A percentile compares a stretch with the other conserved stretches of the same genome.
phyloP scores from a whole-genome alignment of 2,329 filamentous ascomycete species.

The Periconia sp. region DNA sequence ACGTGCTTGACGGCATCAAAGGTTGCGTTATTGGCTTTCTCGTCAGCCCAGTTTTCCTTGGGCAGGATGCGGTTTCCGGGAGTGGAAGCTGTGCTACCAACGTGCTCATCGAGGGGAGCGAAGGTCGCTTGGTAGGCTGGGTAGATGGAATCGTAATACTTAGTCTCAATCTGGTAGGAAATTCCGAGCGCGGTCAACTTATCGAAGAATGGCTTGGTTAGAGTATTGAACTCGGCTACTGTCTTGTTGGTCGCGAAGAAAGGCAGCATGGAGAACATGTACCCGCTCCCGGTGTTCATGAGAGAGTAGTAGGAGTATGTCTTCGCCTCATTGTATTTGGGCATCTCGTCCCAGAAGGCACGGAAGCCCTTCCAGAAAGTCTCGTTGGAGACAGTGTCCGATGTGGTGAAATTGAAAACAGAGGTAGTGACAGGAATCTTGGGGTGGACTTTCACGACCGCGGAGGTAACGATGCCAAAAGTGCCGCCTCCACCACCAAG shows the following conservation, averaged over 20 bases:
- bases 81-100: conserved; percentile 38
- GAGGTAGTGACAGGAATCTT: conserved; percentile 38
- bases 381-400: conserved; percentile 20
- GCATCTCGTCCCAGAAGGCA: conserved; percentile 15
- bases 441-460: conserved; percentile 39
- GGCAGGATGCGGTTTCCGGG: conserved; percentile 45
- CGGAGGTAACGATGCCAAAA: conserved; percentile 42
- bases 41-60: conserved; percentile 34
- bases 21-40: conserved; percentile 30
- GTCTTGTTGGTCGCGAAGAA: conserved; percentile 24
- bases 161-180: conserved; percentile 9
- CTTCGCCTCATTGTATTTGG: conserved; percentile 14
- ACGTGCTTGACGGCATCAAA: conserved; percentile 29
- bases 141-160: conserved; percentile 33
- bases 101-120: conserved; percentile 24
- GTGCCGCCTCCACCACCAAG: conserved; percentile 46
- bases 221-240: conserved; percentile 10
- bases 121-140: conserved; percentile 39
- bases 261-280: conserved; percentile 14
- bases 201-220: conserved; percentile 19
- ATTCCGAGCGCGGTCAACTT: conserved; percentile 19
- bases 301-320: conserved; percentile 20
- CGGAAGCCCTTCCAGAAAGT: conserved; percentile 24
- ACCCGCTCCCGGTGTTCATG: conserved; percentile 8
- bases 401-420: conserved; percentile 32